Evolutionary conservation across 169 alveolate species (phyloP).

Genomic region (Cyclospora cayetanensis): DNA sequence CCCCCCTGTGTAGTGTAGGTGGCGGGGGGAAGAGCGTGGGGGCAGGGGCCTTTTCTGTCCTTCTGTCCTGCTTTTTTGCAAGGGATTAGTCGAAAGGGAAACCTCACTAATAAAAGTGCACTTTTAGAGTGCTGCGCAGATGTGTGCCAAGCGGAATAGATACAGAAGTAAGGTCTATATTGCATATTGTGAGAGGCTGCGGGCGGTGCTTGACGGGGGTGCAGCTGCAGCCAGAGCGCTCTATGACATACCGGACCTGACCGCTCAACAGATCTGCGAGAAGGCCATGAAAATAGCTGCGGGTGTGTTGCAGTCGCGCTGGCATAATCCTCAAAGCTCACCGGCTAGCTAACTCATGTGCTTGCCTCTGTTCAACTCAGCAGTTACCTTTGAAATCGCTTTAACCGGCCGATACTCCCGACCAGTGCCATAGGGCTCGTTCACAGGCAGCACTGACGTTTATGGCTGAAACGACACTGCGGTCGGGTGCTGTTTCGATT

Average conservation of each 20-base stretch:
- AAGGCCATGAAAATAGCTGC: constrained; percentile 86
- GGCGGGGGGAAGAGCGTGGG: neutral
- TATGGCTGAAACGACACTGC: too few relatives aligned
- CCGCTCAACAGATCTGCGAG: constrained; percentile 82
- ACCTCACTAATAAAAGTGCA: neutral
- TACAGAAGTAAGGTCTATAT: neutral
- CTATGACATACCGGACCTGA: constrained; percentile 78
- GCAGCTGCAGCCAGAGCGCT: constrained; percentile 86
- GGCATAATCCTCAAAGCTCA: too few relatives aligned
- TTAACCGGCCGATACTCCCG: too few relatives aligned
- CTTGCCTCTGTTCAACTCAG: too few relatives aligned
- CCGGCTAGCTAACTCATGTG: too few relatives aligned
- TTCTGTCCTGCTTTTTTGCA: neutral
- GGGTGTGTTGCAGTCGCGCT: too few relatives aligned
- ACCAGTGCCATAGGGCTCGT: too few relatives aligned
- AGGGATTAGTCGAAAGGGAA: neutral
- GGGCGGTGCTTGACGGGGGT: neutral
- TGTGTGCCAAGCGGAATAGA: neutral
- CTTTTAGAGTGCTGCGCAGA: neutral
- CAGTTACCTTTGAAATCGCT: too few relatives aligned
- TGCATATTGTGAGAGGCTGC: neutral
- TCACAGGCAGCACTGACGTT: too few relatives aligned
- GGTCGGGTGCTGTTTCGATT: too few relatives aligned
- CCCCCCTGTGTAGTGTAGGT: too few relatives aligned
- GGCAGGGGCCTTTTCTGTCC: neutral